Percentiles rank a stretch among this genome's conserved stretches.
Conservation (phyloP, 2,329 filamentous ascomycete species). For the Diplodia sapinea region DNA sequence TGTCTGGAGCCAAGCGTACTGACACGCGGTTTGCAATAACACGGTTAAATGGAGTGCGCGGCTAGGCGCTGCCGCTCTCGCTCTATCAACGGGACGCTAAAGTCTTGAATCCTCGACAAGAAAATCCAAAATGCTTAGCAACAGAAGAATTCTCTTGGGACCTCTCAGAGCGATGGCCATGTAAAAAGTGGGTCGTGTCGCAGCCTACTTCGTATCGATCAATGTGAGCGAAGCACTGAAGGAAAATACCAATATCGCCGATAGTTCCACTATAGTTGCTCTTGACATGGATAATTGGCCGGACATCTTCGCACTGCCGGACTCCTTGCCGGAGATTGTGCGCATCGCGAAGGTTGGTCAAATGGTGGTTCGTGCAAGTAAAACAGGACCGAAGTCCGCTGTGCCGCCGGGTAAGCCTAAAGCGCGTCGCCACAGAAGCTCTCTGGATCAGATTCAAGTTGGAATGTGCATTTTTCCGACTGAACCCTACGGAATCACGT, state of each 20-base stretch:
- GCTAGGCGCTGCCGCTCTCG: too few species aligned
- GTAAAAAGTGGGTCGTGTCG: neutral
- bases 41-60: too few species aligned
- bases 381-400: neutral
- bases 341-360: neutral
- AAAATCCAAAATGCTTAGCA: neutral
- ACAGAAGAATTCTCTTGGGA: neutral
- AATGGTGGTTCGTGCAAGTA: neutral
- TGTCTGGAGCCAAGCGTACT: too few species aligned
- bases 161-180: neutral
- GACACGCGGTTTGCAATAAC: too few species aligned
- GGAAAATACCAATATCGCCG: neutral
- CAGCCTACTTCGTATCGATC: neutral
- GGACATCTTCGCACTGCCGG: neutral
- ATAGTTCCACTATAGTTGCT: neutral
- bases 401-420: neutral
- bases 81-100: too few species aligned
- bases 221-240: neutral
- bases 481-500: too few species aligned
- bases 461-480: neutral
- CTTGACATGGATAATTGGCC: neutral
- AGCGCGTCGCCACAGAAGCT: neutral
- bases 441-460: too few species aligned
- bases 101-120: too few species aligned
- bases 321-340: neutral